Base-by-base conservation (phyloP, 2,329 filamentous ascomycete genomes). In the Grosmannia clavigera region DNA sequence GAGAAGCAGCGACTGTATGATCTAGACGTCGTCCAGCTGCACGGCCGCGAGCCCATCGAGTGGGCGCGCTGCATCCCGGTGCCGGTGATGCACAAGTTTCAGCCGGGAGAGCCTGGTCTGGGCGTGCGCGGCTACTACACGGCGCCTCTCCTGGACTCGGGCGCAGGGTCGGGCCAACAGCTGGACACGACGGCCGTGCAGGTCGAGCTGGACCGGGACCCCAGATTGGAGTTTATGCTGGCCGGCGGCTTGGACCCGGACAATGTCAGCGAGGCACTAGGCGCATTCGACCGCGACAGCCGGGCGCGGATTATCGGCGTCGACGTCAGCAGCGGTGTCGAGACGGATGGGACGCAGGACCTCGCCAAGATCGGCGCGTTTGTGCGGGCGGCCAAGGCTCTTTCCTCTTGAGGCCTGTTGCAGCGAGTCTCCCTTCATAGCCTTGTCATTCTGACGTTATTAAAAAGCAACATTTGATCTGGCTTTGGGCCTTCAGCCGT, bases 261-360 rank as follows among this genome's bases (percentile, higher is more conserved):
- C 3, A 99, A 96, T 68, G 87, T 99, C 5, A 76, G 76, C 1
- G 76, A 82, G 5, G 80, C 82, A 9, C 75, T 99, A 22, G 75
- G 77, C 27, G 78, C 80, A 16, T 74, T 92, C 19, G 86, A 84
- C 0, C 76, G 80, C 7, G 70, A 82, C 11, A 76, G 77, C 31
- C 14, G 55, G 14, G 77, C 77, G 11, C 82, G 60, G 10, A 46
- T 65, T 11, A 76, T 91, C 40, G 92, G 87, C 2, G 88, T 99
- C 3, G 94, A 99, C 75, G 90, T 96, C 25, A 96, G 91, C 72
- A 96, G 90, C 68, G 95, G 95, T 0, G 91, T 99, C 2, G 94
- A 99, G 73, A 94, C 97, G 73, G 85, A 87, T 66, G 92, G 91
- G 2, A 77, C 83, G 69, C 94, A 99, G 73, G 88, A 86, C 71